These are phyloP conservation scores for Leccinum pallidistipes DNA, from an alignment of 1,284 basidiomycete species.

Conservation along the genomic window DNA sequence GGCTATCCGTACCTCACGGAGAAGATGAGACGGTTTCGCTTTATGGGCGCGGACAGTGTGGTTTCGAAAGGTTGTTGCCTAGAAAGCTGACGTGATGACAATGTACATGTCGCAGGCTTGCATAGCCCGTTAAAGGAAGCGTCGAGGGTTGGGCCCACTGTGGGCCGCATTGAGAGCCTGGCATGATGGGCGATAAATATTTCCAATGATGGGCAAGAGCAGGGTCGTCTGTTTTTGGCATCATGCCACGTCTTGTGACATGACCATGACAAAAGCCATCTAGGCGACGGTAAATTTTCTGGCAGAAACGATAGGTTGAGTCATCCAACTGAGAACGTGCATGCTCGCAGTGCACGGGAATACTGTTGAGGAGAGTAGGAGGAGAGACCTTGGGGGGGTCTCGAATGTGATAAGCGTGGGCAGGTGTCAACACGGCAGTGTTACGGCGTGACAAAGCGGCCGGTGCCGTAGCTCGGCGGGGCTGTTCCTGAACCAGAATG, in stretches of 20 bases:
- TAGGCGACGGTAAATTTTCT: not conserved
- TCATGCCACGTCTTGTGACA: conserved; percentile 2
- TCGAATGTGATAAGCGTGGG: conserved; percentile 19
- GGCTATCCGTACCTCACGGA: conserved; percentile 1
- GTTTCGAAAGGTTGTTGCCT: not conserved
- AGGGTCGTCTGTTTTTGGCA: not conserved
- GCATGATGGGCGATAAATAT: not conserved
- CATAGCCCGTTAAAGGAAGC: not conserved
- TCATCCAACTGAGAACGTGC: not conserved
- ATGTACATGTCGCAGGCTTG: conserved; percentile 4
- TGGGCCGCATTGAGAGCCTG: not conserved
- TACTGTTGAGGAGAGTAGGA: not conserved
- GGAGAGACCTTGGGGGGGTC: conserved; percentile 17
- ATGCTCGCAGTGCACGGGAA: not conserved
- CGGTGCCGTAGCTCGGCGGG: conserved; percentile 38
- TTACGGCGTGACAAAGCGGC: conserved; percentile 26
- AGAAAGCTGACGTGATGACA: conserved; percentile 4
- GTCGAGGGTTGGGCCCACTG: conserved; percentile 1
- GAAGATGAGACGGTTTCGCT: conserved; percentile 3
- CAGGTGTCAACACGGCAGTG: conserved; percentile 18
- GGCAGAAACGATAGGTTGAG: not conserved
- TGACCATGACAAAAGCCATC: not conserved
- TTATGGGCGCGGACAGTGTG: conserved; percentile 4
- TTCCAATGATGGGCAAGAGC: not conserved
- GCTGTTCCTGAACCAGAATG: conserved; percentile 33